Evolutionary conservation across 305 asterid genomes (phyloP).

Genomic region (Fraxinus floribunda): DNA sequence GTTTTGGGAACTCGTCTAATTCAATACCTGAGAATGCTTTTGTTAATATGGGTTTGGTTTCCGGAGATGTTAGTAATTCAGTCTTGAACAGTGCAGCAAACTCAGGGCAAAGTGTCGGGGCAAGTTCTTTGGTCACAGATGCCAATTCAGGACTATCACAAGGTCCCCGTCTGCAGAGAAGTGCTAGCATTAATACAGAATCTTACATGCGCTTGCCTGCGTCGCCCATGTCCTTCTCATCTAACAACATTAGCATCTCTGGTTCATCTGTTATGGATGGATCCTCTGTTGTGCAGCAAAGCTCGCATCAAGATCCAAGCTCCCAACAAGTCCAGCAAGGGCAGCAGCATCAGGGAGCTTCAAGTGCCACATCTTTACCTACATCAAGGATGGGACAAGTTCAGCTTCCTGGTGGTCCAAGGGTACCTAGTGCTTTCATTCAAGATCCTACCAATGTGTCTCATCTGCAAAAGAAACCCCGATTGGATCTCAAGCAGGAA

Average conservation of each 20-base stretch:
- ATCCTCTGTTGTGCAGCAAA: conserved; percentile 65
- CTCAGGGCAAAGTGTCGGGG: conserved; percentile 89
- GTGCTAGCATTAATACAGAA: conserved; percentile 82
- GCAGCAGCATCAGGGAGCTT: conserved; percentile 72
- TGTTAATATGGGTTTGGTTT: conserved; percentile 50
- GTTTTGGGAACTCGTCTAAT: conserved; percentile 65
- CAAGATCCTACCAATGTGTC: conserved; percentile 62
- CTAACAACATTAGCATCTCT: conserved; percentile 75
- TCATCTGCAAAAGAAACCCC: conserved; percentile 84
- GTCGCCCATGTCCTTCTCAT: conserved; percentile 89
- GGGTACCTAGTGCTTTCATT: conserved; percentile 58
- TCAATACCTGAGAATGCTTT: conserved; percentile 53
- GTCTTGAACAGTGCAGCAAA: conserved; percentile 66
- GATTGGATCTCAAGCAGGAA: conserved; percentile 87
- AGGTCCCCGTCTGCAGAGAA: conserved; percentile 84
- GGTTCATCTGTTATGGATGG: conserved; percentile 89
- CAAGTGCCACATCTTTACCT: conserved; percentile 78
- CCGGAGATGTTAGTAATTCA: conserved; percentile 60
- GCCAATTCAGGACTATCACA: conserved; percentile 90
- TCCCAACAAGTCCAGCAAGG: conserved; percentile 52
- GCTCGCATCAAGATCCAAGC: conserved; percentile 66
- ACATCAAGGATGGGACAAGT: conserved; percentile 66
- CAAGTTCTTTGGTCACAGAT: conserved; percentile 93
- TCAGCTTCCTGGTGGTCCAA: conserved; percentile 54
- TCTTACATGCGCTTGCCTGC: conserved; percentile 88